These are phyloP conservation scores for Thalassiosira pacifica DNA, from an alignment of 352 stramenopile genomes.

Conservation along the genomic window DNA sequence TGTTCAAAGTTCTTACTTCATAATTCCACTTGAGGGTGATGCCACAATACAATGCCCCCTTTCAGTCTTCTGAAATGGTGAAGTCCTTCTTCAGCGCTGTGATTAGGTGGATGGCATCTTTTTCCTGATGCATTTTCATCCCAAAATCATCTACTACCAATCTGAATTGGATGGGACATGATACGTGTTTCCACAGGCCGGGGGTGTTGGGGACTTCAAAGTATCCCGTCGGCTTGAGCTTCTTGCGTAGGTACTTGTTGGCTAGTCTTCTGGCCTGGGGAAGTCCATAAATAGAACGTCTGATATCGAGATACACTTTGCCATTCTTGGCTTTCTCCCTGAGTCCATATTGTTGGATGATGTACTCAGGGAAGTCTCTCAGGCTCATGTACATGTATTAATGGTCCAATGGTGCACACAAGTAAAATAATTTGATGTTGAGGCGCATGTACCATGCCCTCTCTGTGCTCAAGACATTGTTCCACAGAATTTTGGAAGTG, in stretches of 20 bases:
- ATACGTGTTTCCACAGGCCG: slow-evolving; percentile 56
- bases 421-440: slow-evolving; percentile 62
- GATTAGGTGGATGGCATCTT: too few relatives aligned
- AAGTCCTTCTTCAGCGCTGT: too few relatives aligned
- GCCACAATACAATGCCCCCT: too few relatives aligned
- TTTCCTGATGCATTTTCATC: too few relatives aligned
- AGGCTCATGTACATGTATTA: slow-evolving; percentile 59
- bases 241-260: slow-evolving; percentile 35
- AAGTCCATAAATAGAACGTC: slow-evolving; percentile 49
- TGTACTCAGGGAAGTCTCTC: slow-evolving; percentile 30
- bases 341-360: slow-evolving; percentile 59
- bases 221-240: slow-evolving; percentile 23
- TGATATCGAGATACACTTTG: slow-evolving; percentile 44
- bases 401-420: slow-evolving; percentile 34
- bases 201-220: slow-evolving; percentile 46
- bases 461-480: slow-evolving; percentile 50
- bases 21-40: slow-evolving; percentile 46
- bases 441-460: slow-evolving; percentile 39
- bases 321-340: slow-evolving; percentile 28
- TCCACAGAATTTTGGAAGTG: slow-evolving; percentile 48
- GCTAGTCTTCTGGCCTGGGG: slow-evolving; percentile 42
- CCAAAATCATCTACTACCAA: slow-evolving; percentile 65
- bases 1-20: slow-evolving; percentile 2
- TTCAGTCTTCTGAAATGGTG: too few relatives aligned
- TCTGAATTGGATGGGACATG: slow-evolving; percentile 38